phyloP scores from a whole-genome alignment of 2,329 filamentous ascomycete species.

The Talaromyces sp. region DNA sequence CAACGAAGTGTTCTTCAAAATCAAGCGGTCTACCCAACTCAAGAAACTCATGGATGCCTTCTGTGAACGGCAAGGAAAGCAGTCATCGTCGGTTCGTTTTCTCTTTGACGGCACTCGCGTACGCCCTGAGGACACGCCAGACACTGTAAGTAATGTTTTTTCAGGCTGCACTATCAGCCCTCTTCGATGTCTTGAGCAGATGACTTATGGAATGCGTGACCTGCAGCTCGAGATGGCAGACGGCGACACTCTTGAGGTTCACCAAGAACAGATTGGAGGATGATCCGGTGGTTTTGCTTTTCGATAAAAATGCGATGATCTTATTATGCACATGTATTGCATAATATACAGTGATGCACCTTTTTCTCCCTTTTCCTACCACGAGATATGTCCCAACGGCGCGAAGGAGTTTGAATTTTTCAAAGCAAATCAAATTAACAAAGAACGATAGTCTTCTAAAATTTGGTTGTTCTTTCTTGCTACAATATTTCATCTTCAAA shows the following conservation, averaged over 20 bases:
- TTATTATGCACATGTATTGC: not conserved
- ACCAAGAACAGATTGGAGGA: slow-evolving; percentile 96
- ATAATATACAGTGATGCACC: not conserved
- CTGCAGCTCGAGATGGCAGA: slow-evolving; percentile 92
- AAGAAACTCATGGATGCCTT: slow-evolving; percentile 99
- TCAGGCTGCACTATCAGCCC: slow-evolving; percentile 3
- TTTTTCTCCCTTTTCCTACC: not conserved
- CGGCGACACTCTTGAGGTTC: slow-evolving; percentile 91
- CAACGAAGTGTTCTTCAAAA: slow-evolving; percentile 99
- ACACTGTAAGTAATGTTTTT: slow-evolving; percentile 60
- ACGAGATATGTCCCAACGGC: not conserved
- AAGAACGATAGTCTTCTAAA: not conserved
- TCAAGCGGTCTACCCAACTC: slow-evolving; percentile 91
- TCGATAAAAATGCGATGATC: not conserved
- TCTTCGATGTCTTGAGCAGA: not conserved
- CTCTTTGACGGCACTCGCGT: slow-evolving; percentile 95
- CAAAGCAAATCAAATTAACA: not conserved
- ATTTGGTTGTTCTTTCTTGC: not conserved
- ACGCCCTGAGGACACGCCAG: slow-evolving; percentile 80
- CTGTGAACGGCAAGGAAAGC: slow-evolving; percentile 92
- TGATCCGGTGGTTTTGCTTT: slow-evolving; percentile 12
- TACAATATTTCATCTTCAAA: not conserved
- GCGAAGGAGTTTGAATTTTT: not conserved
- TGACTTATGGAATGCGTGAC: not conserved
- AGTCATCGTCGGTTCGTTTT: slow-evolving; percentile 77